Evolutionary conservation across 2,329 filamentous ascomycete species (phyloP), one percentile per base, ranked within the genome.

Genomic region (Alternaria solani): DNA sequence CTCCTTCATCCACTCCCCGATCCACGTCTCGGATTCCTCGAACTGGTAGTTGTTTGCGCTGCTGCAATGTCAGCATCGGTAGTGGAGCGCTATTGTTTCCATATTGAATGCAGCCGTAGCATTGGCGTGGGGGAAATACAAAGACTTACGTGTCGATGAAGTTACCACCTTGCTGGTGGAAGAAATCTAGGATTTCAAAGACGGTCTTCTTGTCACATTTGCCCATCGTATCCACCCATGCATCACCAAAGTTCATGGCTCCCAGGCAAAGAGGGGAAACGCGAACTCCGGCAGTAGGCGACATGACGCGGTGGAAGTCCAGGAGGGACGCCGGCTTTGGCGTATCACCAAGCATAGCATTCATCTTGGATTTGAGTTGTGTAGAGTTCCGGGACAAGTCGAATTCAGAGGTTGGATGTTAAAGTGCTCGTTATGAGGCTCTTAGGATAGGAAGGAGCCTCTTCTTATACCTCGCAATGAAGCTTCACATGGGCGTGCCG

Each of bases 241-340:
- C 79, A 36, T 83, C 78, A 16, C 84, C 84, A 65, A 87, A 85
- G 69, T 83, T 86, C 84, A 86, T 86, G 0, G 80, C 79, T 23
- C 84, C 85, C 1, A 86, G 76, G 55, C 84, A 86, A 70, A 87
- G 72, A 34, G 85, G 84, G 25, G 81, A 84, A 16, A 87, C 85
- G 47, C 82, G 81, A 14, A 87, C 78, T 18, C 81, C 82, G 0
- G 84, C 85, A 1, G 79, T 80, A 7, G 84, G 82, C 3, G 84
- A 80, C 6, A 87, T 79, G 16, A 85, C 75, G 20, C 84, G 81
- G 69, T 86, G 84, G 66, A 81, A 82, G 41, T 83, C 85, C 49
- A 87, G 79, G 6, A 80, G 73, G 55, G 74, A 80, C 54, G 73
- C 75, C 3, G 77, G 65, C 44, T 71, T 62, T 2, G 71, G 70